A percentile compares a stretch with the other conserved stretches of the same genome.
phyloP scores from a whole-genome alignment of 192 early-diverging fungal species.

The Umbelopsis sp. region DNA sequence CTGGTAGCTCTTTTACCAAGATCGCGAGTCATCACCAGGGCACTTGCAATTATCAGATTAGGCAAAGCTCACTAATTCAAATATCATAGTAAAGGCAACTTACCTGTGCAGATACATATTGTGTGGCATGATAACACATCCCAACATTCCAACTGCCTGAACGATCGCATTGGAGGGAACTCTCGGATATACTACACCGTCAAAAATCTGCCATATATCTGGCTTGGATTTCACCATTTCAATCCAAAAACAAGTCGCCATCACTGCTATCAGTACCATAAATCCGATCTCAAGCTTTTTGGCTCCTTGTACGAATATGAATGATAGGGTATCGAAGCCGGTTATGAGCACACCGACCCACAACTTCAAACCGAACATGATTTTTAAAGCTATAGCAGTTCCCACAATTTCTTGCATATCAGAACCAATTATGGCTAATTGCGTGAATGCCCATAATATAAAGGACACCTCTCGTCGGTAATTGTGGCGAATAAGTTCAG shows the following conservation, averaged over 20 bases:
- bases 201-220: conserved; percentile 46
- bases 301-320: conserved; percentile 68
- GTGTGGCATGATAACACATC: conserved; percentile 86
- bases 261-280: conserved; percentile 69
- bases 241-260: conserved; percentile 79
- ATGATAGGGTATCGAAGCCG: conserved; percentile 74
- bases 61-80: background rate
- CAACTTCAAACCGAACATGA: conserved; percentile 71
- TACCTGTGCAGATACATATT: conserved; percentile 86
- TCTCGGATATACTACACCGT: conserved; percentile 56
- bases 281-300: conserved; percentile 76
- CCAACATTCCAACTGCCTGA: conserved; percentile 70
- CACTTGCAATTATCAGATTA: conserved; percentile 22
- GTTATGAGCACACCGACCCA: conserved; percentile 80
- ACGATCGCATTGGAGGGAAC: conserved; percentile 60
- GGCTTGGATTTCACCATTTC: conserved; percentile 62
- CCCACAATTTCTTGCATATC: conserved; percentile 87
- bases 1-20: conserved; percentile 27
- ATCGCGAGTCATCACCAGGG: conserved; percentile 64
- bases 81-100: background rate
- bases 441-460: conserved; percentile 61
- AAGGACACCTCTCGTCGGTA: conserved; percentile 51
- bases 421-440: conserved; percentile 70
- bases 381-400: conserved; percentile 83
- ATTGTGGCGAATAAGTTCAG: conserved; percentile 51